Conservation (phyloP, 2,329 filamentous ascomycete genomes). For the Cadophora sp. region DNA sequence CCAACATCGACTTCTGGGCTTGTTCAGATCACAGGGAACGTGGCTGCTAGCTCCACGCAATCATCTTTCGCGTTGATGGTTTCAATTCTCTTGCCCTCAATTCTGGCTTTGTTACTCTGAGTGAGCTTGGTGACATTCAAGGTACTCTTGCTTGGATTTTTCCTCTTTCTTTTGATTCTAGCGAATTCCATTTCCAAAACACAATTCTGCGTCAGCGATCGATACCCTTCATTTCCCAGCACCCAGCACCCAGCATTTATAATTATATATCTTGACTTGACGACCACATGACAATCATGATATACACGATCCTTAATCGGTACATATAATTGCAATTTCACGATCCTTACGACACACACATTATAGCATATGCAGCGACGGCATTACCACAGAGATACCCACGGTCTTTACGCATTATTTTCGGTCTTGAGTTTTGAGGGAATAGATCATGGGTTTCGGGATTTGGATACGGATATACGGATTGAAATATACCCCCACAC, state of each 20-base stretch:
- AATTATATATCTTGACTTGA: conserved; percentile 16
- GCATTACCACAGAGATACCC: conserved; percentile 11
- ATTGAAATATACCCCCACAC: conserved; percentile 19
- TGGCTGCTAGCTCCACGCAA: neutral
- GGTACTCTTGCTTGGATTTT: neutral
- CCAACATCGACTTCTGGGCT: neutral
- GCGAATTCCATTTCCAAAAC: no score
- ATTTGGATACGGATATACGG: neutral
- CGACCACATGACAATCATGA: conserved; percentile 6
- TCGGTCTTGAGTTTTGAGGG: neutral
- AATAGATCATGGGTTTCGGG: neutral
- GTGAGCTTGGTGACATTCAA: neutral
- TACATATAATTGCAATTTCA: neutral
- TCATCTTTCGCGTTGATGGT: neutral
- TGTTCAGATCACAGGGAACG: conserved; percentile 18
- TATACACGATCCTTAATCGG: conserved; percentile 17
- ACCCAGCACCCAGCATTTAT: neutral
- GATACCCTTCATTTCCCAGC: neutral
- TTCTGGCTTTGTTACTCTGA: conserved; percentile 17
- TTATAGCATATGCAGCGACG: neutral
- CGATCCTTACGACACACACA: neutral
- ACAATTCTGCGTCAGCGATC: neutral
- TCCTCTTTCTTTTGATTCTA: no score
- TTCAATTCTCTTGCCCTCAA: neutral
- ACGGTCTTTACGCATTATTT: conserved; percentile 15